These are phyloP conservation scores for Incumbomyces lentus DNA, from an alignment of 2,329 filamentous ascomycete genomes.

Conservation along the genomic window DNA sequence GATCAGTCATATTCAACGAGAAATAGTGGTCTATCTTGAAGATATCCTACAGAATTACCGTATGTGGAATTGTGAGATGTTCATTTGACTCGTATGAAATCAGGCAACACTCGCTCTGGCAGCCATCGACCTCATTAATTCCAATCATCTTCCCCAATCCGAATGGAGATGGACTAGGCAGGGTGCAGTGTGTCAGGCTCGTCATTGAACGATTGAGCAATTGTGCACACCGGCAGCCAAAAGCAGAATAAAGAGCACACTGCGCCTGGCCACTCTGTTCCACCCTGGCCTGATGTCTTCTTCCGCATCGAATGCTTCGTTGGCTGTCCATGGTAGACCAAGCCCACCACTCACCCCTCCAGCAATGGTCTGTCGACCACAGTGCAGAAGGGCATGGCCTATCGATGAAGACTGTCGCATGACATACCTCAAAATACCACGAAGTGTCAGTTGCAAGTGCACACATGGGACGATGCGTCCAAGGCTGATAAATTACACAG, in stretches of 20 bases:
- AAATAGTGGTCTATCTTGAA: too few relatives aligned
- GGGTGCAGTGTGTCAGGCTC: background rate
- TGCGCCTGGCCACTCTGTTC: too few relatives aligned
- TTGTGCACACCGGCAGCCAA: background rate
- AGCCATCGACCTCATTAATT: too few relatives aligned
- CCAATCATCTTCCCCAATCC: too few relatives aligned
- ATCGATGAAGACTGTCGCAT: constrained; percentile 4
- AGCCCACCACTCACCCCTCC: background rate
- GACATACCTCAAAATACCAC: constrained; percentile 3
- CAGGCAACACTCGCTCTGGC: background rate
- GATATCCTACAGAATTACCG: background rate
- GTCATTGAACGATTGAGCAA: background rate
- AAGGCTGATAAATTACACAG: background rate
- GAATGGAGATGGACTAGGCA: background rate
- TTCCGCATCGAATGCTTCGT: too few relatives aligned
- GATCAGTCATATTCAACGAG: too few relatives aligned
- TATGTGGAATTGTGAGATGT: background rate
- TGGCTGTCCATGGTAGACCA: background rate
- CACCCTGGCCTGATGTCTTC: too few relatives aligned
- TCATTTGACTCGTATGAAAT: background rate
- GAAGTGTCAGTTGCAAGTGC: background rate
- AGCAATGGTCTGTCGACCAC: background rate
- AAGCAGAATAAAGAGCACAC: too few relatives aligned
- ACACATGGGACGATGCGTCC: background rate
- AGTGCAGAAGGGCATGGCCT: constrained; percentile 1